phyloP scores from a whole-genome alignment of 768 basidiomycete species.

The Suillus americanus region DNA sequence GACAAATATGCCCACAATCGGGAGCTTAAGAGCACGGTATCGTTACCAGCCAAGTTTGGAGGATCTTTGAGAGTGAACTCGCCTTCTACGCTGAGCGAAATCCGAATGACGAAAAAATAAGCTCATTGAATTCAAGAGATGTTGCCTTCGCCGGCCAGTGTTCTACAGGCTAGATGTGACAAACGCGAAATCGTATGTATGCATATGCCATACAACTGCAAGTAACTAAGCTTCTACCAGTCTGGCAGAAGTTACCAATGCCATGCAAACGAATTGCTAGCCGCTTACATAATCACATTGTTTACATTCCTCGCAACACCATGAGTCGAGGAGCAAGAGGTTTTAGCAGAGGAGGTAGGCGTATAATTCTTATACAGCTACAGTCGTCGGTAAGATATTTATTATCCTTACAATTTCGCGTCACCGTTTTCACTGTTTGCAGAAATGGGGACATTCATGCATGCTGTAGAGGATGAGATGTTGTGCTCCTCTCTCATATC shows the following conservation, averaged over 20 bases:
- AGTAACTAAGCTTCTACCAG: no score
- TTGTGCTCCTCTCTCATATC: constrained; percentile 82
- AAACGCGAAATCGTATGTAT: background rate
- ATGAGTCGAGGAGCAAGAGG: constrained; percentile 62
- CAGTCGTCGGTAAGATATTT: constrained; percentile 61
- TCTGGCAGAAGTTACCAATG: no score
- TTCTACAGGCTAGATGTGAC: background rate
- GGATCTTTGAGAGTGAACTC: constrained; percentile 26
- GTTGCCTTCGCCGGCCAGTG: background rate
- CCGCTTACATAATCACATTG: constrained; percentile 24
- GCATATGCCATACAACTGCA: background rate
- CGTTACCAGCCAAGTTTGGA: constrained; percentile 15
- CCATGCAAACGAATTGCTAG: background rate
- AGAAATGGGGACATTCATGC: constrained; percentile 93
- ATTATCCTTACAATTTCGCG: background rate
- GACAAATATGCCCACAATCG: constrained; percentile 1
- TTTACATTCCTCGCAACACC: constrained; percentile 5
- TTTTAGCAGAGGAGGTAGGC: constrained; percentile 50
- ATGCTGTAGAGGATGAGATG: constrained; percentile 99
- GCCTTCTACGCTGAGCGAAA: constrained; percentile 21
- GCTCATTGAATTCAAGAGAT: constrained; percentile 29
- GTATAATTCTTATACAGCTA: constrained; percentile 42
- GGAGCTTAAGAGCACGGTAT: constrained; percentile 25
- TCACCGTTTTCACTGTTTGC: constrained; percentile 14
- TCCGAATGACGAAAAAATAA: constrained; percentile 35